Evolutionary conservation across 192 early-diverging fungal genomes (phyloP), one percentile per base, ranked within the genome.

Genomic region (Coemansia sp.): DNA sequence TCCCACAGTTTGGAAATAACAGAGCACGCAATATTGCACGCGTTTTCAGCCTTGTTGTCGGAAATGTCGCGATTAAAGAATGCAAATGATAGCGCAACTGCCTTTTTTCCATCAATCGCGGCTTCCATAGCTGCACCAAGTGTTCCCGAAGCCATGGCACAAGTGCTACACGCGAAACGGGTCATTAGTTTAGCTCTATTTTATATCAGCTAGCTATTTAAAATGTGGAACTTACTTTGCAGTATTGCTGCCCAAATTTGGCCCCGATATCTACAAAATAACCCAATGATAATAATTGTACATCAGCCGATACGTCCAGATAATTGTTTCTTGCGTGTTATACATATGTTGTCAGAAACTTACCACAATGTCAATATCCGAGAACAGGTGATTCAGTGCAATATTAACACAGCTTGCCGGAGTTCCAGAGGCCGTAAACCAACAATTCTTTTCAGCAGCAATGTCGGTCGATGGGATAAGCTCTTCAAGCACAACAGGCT

Each of bases 341-440:
- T 51, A 22, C 4, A 9, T 7, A 53, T 19, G 23, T 8, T 15
- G 19, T 35, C 32, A 35, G 17, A 14, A 25, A 70, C 69, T 21
- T 61, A 72, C 69, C 70, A 72, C 70, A 32, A 72, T 60, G 51
- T 72, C 64, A 53, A 72, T 66, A 38, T 66, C 70, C 23, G 70
- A 19, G 12, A 66, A 66, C 37, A 72, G 55, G 49, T 72, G 60
- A 58, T 65, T 58, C 43, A 71, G 17, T n/a, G 70, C 64, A 58
- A 72, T 72, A 39, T 65, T 72, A 14, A 72, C 70, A 47, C 70
- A 72, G 15, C 70, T 66, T 4, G 70, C 70, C 15, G 64, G 70
- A 5, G 63, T 66, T 12, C 64, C 64, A 4, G 63, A 49, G 21
- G 63, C 70, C 37, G 49, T 53, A 52, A 62, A 72, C 63, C 70